phyloP scores from a whole-genome alignment of 2,329 filamentous ascomycete genomes.

The Curvularia eragrostidis region DNA sequence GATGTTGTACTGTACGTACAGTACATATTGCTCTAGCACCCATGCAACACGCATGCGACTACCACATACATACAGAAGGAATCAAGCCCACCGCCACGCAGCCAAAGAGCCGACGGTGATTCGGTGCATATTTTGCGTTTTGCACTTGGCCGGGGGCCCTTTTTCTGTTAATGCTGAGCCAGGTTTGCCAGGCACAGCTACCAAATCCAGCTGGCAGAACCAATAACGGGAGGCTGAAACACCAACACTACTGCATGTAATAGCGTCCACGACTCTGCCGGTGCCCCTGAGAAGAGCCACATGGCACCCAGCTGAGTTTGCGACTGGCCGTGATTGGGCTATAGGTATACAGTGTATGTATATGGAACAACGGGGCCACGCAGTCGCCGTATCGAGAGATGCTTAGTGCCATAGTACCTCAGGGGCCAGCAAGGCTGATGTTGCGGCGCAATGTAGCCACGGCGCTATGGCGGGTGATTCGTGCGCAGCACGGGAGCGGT shows the following conservation, averaged over 20 bases:
- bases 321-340: slow-evolving; percentile 5
- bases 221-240: slow-evolving; percentile 18
- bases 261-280: slow-evolving; percentile 3
- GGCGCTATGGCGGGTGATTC: slow-evolving; percentile 10
- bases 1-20: not conserved
- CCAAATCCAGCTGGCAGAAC: not conserved
- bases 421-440: slow-evolving; percentile 5
- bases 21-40: not conserved
- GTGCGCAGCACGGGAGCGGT: slow-evolving; percentile 4
- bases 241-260: not conserved
- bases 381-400: not conserved
- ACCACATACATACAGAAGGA: not conserved
- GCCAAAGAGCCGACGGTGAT: not conserved
- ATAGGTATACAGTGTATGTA: no score
- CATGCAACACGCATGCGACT: not conserved
- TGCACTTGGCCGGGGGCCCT: slow-evolving; percentile 10
- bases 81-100: no score
- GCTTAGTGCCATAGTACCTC: not conserved
- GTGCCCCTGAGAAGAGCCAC: slow-evolving; percentile 7
- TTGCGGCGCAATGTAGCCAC: not conserved
- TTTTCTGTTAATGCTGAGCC: slow-evolving; percentile 10
- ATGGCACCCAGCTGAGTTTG: slow-evolving; percentile 1
- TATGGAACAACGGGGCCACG: not conserved
- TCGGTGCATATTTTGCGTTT: slow-evolving; percentile 6
- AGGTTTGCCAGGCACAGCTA: slow-evolving; percentile 8